Evolutionary conservation across 257 asterid genomes (phyloP).

Genomic region (Scutellaria minor): DNA sequence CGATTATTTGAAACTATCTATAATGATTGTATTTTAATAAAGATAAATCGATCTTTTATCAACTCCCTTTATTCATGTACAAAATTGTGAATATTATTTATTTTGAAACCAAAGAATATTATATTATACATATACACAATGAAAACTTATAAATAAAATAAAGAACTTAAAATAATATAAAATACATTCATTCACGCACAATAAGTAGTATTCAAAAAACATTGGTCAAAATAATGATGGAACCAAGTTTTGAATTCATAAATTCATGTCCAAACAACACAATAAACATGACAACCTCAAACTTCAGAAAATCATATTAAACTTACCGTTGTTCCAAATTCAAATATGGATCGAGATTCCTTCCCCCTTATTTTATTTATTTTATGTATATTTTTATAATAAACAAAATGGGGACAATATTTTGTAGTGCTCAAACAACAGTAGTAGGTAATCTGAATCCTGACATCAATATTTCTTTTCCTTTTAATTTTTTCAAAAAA

Average conservation of each 20-base stretch:
- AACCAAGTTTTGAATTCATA: constrained; percentile 34
- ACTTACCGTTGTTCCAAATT: constrained; percentile 47
- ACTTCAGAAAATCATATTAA: constrained; percentile 34
- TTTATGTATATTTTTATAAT: background rate
- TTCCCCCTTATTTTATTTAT: background rate
- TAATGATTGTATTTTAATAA: no score
- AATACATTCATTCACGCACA: no score
- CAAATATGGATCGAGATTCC: constrained; percentile 59
- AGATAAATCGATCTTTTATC: no score
- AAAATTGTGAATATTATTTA: no score
- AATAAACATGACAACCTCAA: constrained; percentile 32
- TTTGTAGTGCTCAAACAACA: constrained; percentile 21
- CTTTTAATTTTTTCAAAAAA: background rate
- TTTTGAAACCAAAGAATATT: no score
- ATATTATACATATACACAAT: no score
- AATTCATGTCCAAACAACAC: constrained; percentile 27
- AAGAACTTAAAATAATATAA: no score
- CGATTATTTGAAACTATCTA: no score
- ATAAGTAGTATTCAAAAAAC: background rate
- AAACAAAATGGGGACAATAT: constrained; percentile 5
- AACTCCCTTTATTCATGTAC: no score
- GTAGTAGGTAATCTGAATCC: constrained; percentile 42
- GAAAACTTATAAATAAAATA: no score
- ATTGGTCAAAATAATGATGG: constrained; percentile 19
- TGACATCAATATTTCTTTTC: constrained; percentile 41